phyloP scores from a whole-genome alignment of 2,329 filamentous ascomycete species.

The Fusarium beomiforme region DNA sequence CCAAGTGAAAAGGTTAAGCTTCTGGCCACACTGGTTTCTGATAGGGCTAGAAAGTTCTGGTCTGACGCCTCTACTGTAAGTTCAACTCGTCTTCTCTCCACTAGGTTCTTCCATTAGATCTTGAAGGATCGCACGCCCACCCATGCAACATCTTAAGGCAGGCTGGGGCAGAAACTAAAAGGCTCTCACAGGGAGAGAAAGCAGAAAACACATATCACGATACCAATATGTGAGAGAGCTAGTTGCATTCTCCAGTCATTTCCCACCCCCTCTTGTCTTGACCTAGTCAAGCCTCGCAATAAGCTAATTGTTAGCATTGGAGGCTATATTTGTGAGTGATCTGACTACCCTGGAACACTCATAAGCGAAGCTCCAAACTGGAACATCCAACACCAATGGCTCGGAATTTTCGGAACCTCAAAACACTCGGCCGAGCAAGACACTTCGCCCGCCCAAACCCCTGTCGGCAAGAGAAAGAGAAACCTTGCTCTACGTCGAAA shows the following conservation, averaged over 20 bases:
- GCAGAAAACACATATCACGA: neutral
- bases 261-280: neutral
- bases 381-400: neutral
- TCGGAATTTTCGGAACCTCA: neutral
- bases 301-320: neutral
- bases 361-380: neutral
- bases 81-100: neutral
- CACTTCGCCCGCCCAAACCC: neutral
- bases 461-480: neutral
- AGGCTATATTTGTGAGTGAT: neutral
- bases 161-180: neutral
- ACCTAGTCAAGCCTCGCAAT: neutral
- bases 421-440: constrained; percentile 17
- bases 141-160: neutral
- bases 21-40: constrained; percentile 1
- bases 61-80: neutral
- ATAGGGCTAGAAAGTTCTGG: constrained; percentile 20
- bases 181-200: neutral
- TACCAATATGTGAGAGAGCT: neutral
- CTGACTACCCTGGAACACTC: neutral
- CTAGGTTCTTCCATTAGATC: neutral
- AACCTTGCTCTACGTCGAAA: neutral
- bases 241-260: neutral
- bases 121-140: neutral
- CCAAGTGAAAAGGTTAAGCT: neutral